Evolutionary conservation across 2,329 filamentous ascomycete genomes (phyloP).

Genomic region (Thelonectria olida): DNA sequence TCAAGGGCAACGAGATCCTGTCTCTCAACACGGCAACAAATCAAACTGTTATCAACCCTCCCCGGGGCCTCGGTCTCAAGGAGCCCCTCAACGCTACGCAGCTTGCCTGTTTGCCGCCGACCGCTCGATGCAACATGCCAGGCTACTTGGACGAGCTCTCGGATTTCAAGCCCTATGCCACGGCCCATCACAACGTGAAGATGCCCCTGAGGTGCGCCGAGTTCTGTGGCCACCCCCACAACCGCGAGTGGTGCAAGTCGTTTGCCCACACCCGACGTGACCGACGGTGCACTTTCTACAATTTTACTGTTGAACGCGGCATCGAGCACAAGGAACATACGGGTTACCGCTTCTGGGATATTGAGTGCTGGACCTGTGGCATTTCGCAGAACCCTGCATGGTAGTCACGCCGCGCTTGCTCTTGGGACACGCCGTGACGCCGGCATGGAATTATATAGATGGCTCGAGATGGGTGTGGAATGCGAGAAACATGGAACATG

Average conservation of each 20-base stretch:
- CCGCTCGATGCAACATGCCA: background rate
- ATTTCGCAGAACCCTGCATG: background rate
- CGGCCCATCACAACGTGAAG: background rate
- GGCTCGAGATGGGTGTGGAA: too few relatives aligned
- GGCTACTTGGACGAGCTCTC: background rate
- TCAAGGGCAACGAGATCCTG: too few relatives aligned
- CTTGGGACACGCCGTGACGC: too few relatives aligned
- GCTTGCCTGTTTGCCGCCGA: background rate
- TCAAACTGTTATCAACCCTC: too few relatives aligned
- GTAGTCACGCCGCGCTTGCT: too few relatives aligned
- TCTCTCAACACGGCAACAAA: too few relatives aligned
- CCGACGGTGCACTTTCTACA: background rate
- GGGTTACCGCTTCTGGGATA: background rate
- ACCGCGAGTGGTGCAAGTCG: background rate
- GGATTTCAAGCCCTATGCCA: background rate
- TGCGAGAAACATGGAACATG: too few relatives aligned
- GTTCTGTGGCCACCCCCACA: background rate
- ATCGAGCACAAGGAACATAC: background rate
- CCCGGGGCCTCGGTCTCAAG: too few relatives aligned
- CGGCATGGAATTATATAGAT: too few relatives aligned
- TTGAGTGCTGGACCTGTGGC: background rate
- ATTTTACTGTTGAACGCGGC: background rate
- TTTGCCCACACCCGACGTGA: background rate
- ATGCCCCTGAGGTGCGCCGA: background rate
- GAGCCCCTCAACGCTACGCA: background rate